Evolutionary conservation across 2,329 filamentous ascomycete genomes (phyloP).

Genomic region (Zasmidium angulare): DNA sequence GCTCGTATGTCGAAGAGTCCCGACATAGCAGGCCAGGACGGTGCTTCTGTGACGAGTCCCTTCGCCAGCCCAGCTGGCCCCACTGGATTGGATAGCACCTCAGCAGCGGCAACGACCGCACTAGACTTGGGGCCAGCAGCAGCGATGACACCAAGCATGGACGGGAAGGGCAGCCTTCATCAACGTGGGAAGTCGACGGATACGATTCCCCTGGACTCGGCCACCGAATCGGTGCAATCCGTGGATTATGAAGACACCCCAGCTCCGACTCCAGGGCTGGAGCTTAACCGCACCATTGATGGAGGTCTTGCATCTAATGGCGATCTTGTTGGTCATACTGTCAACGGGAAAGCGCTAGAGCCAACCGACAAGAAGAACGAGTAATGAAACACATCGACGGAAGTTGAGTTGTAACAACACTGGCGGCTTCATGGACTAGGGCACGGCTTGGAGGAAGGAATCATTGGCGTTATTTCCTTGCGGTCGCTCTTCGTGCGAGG

Average conservation of each 20-base stretch:
- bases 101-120: conserved; percentile 23
- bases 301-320: conserved; percentile 2
- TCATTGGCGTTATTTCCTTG: not conserved
- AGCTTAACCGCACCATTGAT: conserved; percentile 9
- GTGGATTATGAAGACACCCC: conserved; percentile 5
- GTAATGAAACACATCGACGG: conserved; percentile 6
- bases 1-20: conserved; percentile 32
- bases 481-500: not conserved
- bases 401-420: not conserved
- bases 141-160: conserved; percentile 5
- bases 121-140: conserved; percentile 34
- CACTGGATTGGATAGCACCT: conserved; percentile 15
- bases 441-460: not conserved
- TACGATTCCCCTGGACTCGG: conserved; percentile 5
- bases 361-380: conserved; percentile 13
- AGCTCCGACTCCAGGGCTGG: conserved; percentile 10
- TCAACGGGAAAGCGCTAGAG: not conserved
- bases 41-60: conserved; percentile 21
- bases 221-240: conserved; percentile 4
- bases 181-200: conserved; percentile 14
- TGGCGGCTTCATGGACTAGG: not conserved
- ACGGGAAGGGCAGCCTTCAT: conserved; percentile 8
- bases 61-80: conserved; percentile 29
- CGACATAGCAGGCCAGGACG: conserved; percentile 27
- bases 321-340: not conserved